Evolutionary conservation across 371 early-diverging fungal species (phyloP).

Genomic region (Mucor sp.): DNA sequence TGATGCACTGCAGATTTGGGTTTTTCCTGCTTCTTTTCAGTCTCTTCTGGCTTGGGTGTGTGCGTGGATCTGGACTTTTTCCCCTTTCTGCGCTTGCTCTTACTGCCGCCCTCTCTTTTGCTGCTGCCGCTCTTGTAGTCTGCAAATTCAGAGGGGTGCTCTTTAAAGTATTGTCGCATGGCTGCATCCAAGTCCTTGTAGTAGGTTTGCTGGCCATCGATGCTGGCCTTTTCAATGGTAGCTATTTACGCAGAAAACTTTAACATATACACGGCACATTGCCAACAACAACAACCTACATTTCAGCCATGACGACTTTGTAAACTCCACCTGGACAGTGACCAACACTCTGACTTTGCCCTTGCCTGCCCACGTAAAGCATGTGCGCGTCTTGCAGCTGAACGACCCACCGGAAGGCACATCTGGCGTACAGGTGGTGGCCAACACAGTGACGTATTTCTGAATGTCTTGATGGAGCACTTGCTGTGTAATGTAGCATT

Average conservation of each 20-base stretch:
- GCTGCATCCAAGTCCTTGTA: constrained; percentile 54
- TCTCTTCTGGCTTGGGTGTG: not conserved
- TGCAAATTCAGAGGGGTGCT: constrained; percentile 6
- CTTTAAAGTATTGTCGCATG: constrained; percentile 1
- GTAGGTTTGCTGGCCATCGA: constrained; percentile 63
- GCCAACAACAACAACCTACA: constrained; percentile 37
- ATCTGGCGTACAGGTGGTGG: constrained; percentile 75
- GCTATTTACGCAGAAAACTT: not conserved
- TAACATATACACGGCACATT: no score
- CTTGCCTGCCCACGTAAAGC: constrained; percentile 75
- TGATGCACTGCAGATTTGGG: constrained; percentile 4
- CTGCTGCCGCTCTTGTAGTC: not conserved
- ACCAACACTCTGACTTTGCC: constrained; percentile 63
- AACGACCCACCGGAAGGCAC: constrained; percentile 87
- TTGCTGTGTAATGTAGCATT: constrained; percentile 64
- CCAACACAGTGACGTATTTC: constrained; percentile 54
- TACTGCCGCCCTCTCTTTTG: constrained; percentile 2
- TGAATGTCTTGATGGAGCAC: constrained; percentile 59
- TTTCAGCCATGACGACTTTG: constrained; percentile 75
- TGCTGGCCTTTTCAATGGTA: constrained; percentile 23
- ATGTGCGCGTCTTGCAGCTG: constrained; percentile 70
- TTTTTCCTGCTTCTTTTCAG: not conserved
- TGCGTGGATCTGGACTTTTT: not conserved
- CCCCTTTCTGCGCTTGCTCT: constrained; percentile 8
- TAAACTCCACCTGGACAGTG: constrained; percentile 71